Evolutionary conservation across 805 yeast species (phyloP), one percentile per base, ranked within the genome.

Genomic region (Candida yuanshanica): DNA sequence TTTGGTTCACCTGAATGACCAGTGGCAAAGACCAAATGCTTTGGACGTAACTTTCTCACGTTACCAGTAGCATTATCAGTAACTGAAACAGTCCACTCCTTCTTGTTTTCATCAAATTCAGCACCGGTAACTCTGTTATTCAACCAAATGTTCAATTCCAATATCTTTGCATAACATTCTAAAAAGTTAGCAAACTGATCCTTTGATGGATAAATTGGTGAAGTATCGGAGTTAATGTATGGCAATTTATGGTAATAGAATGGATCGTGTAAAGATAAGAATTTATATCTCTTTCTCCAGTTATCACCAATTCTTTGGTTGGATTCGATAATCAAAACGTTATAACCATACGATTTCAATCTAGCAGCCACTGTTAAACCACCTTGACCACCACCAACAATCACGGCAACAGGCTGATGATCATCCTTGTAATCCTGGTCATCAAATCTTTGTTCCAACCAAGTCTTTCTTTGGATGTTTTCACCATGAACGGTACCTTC

Each of bases 381-480:
- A 45, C 66, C 64, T 52, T 70, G 75, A 18, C 75, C 75, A 42
- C 72, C 75, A 34, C 75, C 75, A 36, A 70, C 68, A 45, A 70
- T 55, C 31, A 70, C 54, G 20, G 69, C 74, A 12, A 61, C 36
- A 5, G 74, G 75, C 46, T 66, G 63, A 37, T 62, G 60, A 4
- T 50, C 50, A 6, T 51, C 62, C 16, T 54, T 60, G 47, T 53
- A 61, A 13, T 51, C 47, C 38, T 54, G 55, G 14, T 59, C 63
- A 13, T 50, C 52, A 11, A 40, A 45, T 45, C 70, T 58, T 33
- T 45, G 39, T 37, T 67, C 71, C n/a, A 58, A 38, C 71, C 71
- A 67, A 1, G 71, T 65, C 42, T 53, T 47, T 44, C 72, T 56
- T 21, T 56, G 56, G 18, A 56, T 42, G 42, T 65, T 64, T 45